phyloP scores from a whole-genome alignment of 2,329 filamentous ascomycete species.

The Alternaria sp. region DNA sequence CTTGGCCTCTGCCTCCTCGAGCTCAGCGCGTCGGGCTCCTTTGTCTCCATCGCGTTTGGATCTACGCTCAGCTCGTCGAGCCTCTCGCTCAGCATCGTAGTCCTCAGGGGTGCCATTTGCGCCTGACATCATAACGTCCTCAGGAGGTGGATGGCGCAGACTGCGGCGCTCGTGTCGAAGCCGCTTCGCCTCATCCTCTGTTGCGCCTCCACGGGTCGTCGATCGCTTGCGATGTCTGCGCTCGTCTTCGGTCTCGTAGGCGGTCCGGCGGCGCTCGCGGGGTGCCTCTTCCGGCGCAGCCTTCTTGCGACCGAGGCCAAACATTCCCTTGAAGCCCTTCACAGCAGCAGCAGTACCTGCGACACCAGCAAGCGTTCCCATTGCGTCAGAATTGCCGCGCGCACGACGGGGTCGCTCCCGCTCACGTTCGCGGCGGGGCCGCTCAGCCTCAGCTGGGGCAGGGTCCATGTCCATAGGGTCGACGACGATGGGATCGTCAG shows the following conservation, averaged over 20 bases:
- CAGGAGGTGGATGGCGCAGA: slow-evolving; percentile 36
- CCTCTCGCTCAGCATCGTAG: slow-evolving; percentile 46
- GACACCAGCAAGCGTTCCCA: slow-evolving; percentile 54
- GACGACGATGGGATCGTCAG: slow-evolving; percentile 53
- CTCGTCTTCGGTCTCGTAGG: slow-evolving; percentile 47
- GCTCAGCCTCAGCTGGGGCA: slow-evolving; percentile 53
- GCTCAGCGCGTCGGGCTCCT: slow-evolving; percentile 37
- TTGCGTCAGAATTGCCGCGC: slow-evolving; percentile 67
- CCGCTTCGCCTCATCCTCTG: slow-evolving; percentile 47
- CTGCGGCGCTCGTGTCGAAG: slow-evolving; percentile 46
- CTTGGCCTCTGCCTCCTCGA: slow-evolving; percentile 46
- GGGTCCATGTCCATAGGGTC: slow-evolving; percentile 47
- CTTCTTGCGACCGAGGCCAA: slow-evolving; percentile 51
- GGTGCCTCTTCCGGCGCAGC: slow-evolving; percentile 37
- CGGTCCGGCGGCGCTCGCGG: slow-evolving; percentile 40
- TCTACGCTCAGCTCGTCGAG: slow-evolving; percentile 44
- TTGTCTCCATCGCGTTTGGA: slow-evolving; percentile 46
- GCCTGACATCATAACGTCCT: slow-evolving; percentile 35
- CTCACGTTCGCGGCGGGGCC: slow-evolving; percentile 51
- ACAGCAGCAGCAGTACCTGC: slow-evolving; percentile 51
- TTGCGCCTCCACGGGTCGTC: slow-evolving; percentile 39
- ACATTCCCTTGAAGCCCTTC: slow-evolving; percentile 62
- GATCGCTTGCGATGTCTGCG: slow-evolving; percentile 47
- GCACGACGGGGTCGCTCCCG: slow-evolving; percentile 48
- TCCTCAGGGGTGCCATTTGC: slow-evolving; percentile 36